phyloP scores from a whole-genome alignment of 1,139 yeast genomes.

The Suhomyces maxii region DNA sequence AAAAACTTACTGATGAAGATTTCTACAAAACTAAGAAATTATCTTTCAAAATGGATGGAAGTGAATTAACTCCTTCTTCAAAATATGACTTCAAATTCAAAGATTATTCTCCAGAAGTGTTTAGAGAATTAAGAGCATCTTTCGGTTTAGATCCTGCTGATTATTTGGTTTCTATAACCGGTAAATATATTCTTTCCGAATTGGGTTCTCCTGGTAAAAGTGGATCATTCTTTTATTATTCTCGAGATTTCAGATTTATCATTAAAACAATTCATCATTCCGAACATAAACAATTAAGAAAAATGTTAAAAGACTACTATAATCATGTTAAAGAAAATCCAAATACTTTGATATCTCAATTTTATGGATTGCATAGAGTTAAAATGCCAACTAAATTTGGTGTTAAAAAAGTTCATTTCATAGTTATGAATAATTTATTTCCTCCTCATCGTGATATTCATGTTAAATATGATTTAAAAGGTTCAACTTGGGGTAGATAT shows the following conservation, averaged over 20 bases:
- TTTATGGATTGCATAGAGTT: constrained; percentile 92
- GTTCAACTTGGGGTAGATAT: constrained; percentile 84
- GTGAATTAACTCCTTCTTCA: constrained; percentile 87
- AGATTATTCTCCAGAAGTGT: constrained; percentile 94
- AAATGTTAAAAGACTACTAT: constrained; percentile 74
- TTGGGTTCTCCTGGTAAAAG: constrained; percentile 96
- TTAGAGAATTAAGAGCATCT: constrained; percentile 73
- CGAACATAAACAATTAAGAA: constrained; percentile 82
- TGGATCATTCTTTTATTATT: constrained; percentile 93
- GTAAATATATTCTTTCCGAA: constrained; percentile 89
- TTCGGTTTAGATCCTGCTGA: constrained; percentile 96
- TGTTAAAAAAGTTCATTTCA: constrained; percentile 77
- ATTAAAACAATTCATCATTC: constrained; percentile 94
- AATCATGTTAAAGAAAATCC: constrained; percentile 81
- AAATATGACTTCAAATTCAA: constrained; percentile 95
- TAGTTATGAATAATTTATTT: constrained; percentile 95
- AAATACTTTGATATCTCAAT: constrained; percentile 85
- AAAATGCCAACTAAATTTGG: constrained; percentile 66
- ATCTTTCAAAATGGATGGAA: constrained; percentile 85
- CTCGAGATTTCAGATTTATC: constrained; percentile 89
- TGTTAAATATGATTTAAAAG: constrained; percentile 85
- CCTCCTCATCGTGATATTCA: constrained; percentile 94
- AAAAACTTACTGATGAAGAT: constrained; percentile 67
- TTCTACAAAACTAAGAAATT: constrained; percentile 72
- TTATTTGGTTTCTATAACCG: constrained; percentile 86